phyloP scores from a whole-genome alignment of 2,329 filamentous ascomycete species.

The Beauveria sp. region DNA sequence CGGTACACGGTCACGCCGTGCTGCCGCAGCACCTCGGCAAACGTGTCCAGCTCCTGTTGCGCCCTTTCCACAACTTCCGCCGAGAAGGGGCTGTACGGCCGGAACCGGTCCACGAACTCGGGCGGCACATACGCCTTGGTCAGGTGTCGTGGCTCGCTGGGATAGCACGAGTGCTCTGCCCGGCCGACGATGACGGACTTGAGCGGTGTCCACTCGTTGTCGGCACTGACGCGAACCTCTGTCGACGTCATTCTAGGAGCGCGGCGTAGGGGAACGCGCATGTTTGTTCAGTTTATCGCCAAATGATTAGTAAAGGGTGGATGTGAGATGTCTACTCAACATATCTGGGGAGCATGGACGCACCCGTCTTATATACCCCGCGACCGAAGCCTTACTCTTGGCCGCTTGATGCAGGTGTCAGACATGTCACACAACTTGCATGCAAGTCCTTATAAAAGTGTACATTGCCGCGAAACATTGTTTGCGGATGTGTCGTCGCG shows the following conservation, averaged over 20 bases:
- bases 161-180: conserved; percentile 19
- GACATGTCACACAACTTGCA: background rate
- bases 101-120: conserved; percentile 12
- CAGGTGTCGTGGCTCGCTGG: conserved; percentile 18
- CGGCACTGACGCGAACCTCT: conserved; percentile 7
- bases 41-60: conserved; percentile 18
- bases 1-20: conserved; percentile 20
- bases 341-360: background rate
- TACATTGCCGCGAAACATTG: background rate
- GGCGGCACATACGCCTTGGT: conserved; percentile 17
- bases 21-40: conserved; percentile 17
- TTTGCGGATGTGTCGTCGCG: background rate
- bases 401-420: background rate
- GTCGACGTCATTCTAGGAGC: background rate
- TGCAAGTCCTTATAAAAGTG: background rate
- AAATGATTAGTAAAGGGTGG: background rate
- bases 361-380: background rate
- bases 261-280: background rate
- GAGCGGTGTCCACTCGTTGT: conserved; percentile 22
- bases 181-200: conserved; percentile 21
- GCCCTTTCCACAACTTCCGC: conserved; percentile 18
- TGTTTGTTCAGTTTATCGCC: background rate
- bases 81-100: conserved; percentile 17
- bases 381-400: background rate
- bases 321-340: background rate